Base-by-base conservation (phyloP, 192 early-diverging fungal genomes). In the Piromyces finnis region DNA sequence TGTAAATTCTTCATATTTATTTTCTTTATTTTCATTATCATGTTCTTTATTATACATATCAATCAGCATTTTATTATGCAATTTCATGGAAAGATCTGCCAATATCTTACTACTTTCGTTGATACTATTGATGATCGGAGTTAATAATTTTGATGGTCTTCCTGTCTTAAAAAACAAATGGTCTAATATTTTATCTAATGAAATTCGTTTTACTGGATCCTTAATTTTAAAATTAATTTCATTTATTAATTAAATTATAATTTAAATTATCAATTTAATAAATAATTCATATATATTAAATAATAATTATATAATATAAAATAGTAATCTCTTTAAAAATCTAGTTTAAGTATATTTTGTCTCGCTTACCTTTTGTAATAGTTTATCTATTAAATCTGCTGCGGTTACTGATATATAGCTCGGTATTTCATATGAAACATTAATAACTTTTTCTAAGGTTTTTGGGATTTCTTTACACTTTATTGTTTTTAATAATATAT, bases 361-460 rank as follows among this genome's bases (percentile, higher is more conserved):
- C n/a, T n/a, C n/a, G n/a, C n/a, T 68, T 68, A 80, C 79, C 27
- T 92, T 88, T 81, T 89, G 85, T 77, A 94, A 80, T 68, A 93
- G 39, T 26, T 84, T 80, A 16, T 86, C 80, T 16, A 93, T 87
- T 78, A 94, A 79, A 30, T 90, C 85, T 30, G 83, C 80, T 3
- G 91, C 87, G 13, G 89, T 87, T 12, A 80, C 13, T 5, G 91
- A 92, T 14, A 91, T 29, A 26, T 81, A 79, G 18, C 83, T 80
- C 0, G 93, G 93, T 30, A 94, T 86, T 26, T 29, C 82, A 80
- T 84, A 94, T 81, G 82, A 88, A 5, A 78, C 90, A 32, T 84
- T 84, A 77, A 82, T 84, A 2, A 91, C 88, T 78, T 85, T 86
- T 78, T 91, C 89, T 35, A 91, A 83, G 0, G 89, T 91, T 78